Evolutionary conservation across 2,329 filamentous ascomycete genomes (phyloP).

Genomic region (Periconia digitata): DNA sequence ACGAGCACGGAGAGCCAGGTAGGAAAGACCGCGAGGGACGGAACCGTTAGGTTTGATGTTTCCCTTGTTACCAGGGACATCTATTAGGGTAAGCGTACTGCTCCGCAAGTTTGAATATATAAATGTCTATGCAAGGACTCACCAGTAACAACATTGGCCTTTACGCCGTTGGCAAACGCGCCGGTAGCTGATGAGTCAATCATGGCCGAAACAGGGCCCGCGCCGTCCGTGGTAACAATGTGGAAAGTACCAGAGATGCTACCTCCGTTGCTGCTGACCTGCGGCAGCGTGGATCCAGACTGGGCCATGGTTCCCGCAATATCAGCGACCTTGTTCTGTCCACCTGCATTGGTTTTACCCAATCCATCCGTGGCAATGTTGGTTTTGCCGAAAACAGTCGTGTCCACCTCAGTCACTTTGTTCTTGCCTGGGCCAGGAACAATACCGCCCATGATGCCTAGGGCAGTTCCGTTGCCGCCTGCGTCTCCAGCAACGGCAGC

Average conservation of each 20-base stretch:
- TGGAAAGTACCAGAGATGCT: slow-evolving; percentile 61
- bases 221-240: slow-evolving; percentile 66
- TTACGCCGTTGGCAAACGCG: slow-evolving; percentile 18
- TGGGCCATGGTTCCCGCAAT: slow-evolving; percentile 49
- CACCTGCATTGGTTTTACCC: slow-evolving; percentile 41
- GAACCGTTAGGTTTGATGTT: slow-evolving; percentile 16
- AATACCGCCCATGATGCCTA: slow-evolving; percentile 46
- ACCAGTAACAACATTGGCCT: slow-evolving; percentile 14
- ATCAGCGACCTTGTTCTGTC: slow-evolving; percentile 41
- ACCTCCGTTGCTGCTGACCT: slow-evolving; percentile 57
- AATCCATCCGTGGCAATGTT: slow-evolving; percentile 43
- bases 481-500: background rate
- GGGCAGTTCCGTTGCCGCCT: slow-evolving; percentile 46
- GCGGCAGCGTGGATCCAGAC: slow-evolving; percentile 57
- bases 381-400: slow-evolving; percentile 47
- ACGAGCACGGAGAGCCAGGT: slow-evolving; percentile 6
- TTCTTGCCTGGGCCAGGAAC: slow-evolving; percentile 48
- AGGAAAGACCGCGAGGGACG: slow-evolving; percentile 9
- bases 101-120: background rate
- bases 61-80: slow-evolving; percentile 20
- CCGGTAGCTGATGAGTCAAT: slow-evolving; percentile 62
- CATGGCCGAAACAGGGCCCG: slow-evolving; percentile 63
- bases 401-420: slow-evolving; percentile 48
- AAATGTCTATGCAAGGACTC: background rate
- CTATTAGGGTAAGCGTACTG: slow-evolving; percentile 1